A percentile compares a stretch with the other conserved stretches of the same genome.
Evolutionary conservation across 805 yeast genomes (phyloP).

Genomic region (Suhomyces sp.): DNA sequence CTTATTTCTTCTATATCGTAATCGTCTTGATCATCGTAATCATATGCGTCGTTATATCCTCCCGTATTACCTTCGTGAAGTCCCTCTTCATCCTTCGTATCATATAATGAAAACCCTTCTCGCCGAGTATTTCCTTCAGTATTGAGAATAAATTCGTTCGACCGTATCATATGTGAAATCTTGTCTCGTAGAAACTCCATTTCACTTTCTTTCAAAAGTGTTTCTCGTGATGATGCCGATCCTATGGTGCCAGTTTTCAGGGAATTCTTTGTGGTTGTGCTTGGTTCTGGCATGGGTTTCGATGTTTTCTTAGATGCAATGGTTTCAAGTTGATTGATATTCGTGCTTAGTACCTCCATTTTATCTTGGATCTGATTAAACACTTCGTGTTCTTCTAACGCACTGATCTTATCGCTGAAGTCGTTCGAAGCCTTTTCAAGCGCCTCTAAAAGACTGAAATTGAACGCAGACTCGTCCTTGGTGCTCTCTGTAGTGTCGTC

Average conservation of each 20-base stretch:
- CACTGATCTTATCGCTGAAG: constrained; percentile 13
- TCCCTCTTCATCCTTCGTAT: constrained; percentile 40
- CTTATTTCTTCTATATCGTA: constrained; percentile 39
- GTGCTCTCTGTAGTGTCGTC: constrained; percentile 7
- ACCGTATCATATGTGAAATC: constrained; percentile 23
- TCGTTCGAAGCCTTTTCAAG: constrained; percentile 28
- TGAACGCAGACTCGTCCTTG: constrained; percentile 18
- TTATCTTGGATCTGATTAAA: constrained; percentile 10
- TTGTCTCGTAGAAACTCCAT: constrained; percentile 28
- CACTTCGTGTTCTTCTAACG: constrained; percentile 10
- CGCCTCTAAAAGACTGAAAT: constrained; percentile 30
- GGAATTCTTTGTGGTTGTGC: too few species aligned
- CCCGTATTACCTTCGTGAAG: constrained; percentile 34
- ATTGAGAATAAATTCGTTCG: constrained; percentile 14
- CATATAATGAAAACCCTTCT: constrained; percentile 34
- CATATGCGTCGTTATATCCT: constrained; percentile 13
- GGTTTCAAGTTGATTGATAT: too few species aligned
- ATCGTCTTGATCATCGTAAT: constrained; percentile 29
- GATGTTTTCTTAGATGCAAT: too few species aligned
- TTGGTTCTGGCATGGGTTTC: too few species aligned
- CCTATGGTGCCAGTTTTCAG: too few species aligned
- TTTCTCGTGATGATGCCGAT: too few species aligned
- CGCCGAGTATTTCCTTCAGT: constrained; percentile 4
- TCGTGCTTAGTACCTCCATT: too few species aligned
- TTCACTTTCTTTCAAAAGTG: constrained; percentile 24